These are phyloP conservation scores for Candida xyloterini DNA, from an alignment of 805 yeast genomes.

Conservation along the genomic window DNA sequence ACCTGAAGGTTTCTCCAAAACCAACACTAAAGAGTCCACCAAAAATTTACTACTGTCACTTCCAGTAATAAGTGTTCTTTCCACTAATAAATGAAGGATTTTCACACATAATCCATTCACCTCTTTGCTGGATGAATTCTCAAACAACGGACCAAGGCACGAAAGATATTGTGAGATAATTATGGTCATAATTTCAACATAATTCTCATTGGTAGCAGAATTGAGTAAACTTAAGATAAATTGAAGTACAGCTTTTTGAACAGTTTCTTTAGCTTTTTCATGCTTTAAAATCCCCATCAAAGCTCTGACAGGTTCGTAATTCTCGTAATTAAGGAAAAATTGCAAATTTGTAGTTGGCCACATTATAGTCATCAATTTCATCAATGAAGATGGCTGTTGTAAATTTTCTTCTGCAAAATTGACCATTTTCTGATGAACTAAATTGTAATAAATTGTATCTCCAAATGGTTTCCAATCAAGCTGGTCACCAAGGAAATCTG, in stretches of 20 bases:
- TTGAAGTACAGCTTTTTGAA: conserved; percentile 51
- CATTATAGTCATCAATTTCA: conserved; percentile 65
- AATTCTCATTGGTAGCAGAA: conserved; percentile 39
- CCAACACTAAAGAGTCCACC: conserved; percentile 53
- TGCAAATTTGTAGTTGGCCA: conserved; percentile 44
- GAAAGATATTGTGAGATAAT: conserved; percentile 57
- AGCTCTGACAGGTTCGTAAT: conserved; percentile 51
- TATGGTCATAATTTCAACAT: conserved; percentile 47
- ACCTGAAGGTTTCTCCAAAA: conserved; percentile 55
- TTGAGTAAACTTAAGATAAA: conserved; percentile 47
- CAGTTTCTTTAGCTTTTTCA: conserved; percentile 63
- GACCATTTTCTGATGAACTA: conserved; percentile 63
- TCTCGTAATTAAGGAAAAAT: conserved; percentile 53
- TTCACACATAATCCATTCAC: conserved; percentile 52
- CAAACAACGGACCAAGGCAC: conserved; percentile 49
- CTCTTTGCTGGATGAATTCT: conserved; percentile 39
- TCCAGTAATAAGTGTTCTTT: conserved; percentile 56
- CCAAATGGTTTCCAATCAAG: conserved; percentile 57
- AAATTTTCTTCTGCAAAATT: conserved; percentile 73
- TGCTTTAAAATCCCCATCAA: conserved; percentile 53
- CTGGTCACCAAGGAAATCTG: conserved; percentile 47
- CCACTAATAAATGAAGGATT: conserved; percentile 49
- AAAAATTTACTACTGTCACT: conserved; percentile 51
- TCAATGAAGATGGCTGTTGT: conserved; percentile 76
- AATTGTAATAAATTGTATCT: conserved; percentile 45